Conservation (phyloP, 371 early-diverging fungal species). For the Saksenaea oblongispora region DNA sequence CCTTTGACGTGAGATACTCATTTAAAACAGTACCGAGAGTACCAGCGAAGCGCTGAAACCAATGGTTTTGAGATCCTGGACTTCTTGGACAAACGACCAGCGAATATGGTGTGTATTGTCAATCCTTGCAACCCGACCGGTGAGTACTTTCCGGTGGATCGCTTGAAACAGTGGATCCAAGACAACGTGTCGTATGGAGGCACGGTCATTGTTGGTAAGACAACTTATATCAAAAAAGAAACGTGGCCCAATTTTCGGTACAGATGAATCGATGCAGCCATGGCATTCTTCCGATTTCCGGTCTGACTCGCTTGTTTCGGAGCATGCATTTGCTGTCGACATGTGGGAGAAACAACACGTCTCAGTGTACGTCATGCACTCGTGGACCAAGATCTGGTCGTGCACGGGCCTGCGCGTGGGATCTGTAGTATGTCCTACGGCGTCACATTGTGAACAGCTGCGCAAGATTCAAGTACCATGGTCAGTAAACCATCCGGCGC, state of each 20-base stretch:
- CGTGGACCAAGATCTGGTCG: slow-evolving; percentile 92
- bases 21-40: slow-evolving; percentile 75
- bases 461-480: slow-evolving; percentile 83
- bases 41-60: slow-evolving; percentile 80
- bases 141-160: slow-evolving; percentile 71
- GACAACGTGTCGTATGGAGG: slow-evolving; percentile 68
- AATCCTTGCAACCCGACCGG: slow-evolving; percentile 91
- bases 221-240: background rate
- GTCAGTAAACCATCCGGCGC: slow-evolving; percentile 84
- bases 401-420: slow-evolving; percentile 89
- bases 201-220: slow-evolving; percentile 71
- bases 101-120: slow-evolving; percentile 74
- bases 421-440: slow-evolving; percentile 82
- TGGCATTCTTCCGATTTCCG: slow-evolving; percentile 81
- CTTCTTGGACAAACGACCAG: slow-evolving; percentile 49
- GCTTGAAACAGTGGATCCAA: slow-evolving; percentile 68
- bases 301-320: slow-evolving; percentile 70
- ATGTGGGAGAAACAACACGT: slow-evolving; percentile 64
- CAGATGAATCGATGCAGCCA: slow-evolving; percentile 89
- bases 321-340: slow-evolving; percentile 58
- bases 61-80: slow-evolving; percentile 65
- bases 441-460: slow-evolving; percentile 64
- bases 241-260: background rate
- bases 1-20: background rate
- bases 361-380: slow-evolving; percentile 82